Evolutionary conservation across 495 filamentous ascomycete genomes (phyloP), one percentile per base, ranked within the genome.

Genomic region (Penicillium ucsense): DNA sequence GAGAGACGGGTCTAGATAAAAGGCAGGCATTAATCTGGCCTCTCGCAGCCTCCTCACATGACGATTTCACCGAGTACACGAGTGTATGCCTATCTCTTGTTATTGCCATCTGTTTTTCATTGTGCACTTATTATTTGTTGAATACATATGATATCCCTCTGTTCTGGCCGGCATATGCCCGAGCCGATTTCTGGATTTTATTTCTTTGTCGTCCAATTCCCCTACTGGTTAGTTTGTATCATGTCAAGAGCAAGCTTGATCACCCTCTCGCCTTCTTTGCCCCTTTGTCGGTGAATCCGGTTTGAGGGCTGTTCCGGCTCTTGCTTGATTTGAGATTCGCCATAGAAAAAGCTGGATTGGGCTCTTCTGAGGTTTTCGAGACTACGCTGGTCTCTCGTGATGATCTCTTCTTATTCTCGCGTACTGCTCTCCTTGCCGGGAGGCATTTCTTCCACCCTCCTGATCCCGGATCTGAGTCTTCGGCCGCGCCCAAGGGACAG

Each of bases 71-170:
- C 55, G 58, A 61, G 51, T 61, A 56, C 52, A 61, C 59, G 59
- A 61, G 55, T 56, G 52, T 54, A 56, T 49, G 55, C 47, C 43
- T 36, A 35, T 44, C 31, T 41, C 29, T 41, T 41, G 4, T 6
- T 20, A 20, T 20, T 20, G 20, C 20, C 20, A 20, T 20, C 20
- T 20, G 20, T 8, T 28, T 41, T 46, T 56, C 54, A 56, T 45
- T 63, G 56, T 59, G 47, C 51, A 51, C 49, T 48, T 54, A 47
- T 51, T 45, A 57, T 56, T 46, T 46, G 42, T 53, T 55, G 57
- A 55, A 58, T 59, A 55, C 53, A 54, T 49, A 59, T 61, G 59
- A 61, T 61, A 61, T 61, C 59, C 59, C 59, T 61, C 58, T 61
- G 56, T 61, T 59, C 49, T 46, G 55, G 53, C 50, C 45, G 54